phyloP scores from a whole-genome alignment of 345 rosid genomes.

The Populus davidiana region DNA sequence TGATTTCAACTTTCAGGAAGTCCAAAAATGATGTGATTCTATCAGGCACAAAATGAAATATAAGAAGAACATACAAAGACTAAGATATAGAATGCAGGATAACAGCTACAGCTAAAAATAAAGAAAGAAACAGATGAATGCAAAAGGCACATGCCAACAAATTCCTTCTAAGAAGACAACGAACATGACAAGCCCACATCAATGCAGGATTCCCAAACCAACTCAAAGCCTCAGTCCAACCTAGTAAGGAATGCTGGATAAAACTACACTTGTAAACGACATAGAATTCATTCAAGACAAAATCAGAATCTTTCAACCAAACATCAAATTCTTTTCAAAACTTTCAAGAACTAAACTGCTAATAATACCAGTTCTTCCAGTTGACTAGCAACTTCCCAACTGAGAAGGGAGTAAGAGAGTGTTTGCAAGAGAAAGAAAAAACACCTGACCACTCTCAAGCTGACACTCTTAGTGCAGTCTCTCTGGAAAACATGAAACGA shows the following conservation, averaged over 20 bases:
- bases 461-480: too few relatives aligned
- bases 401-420: not conserved
- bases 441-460: not conserved
- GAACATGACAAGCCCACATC: not conserved
- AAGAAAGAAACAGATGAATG: too few relatives aligned
- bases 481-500: too few relatives aligned
- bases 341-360: not conserved
- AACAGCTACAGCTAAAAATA: not conserved
- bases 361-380: not conserved
- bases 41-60: not conserved
- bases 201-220: not conserved
- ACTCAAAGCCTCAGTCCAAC: not conserved
- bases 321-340: not conserved
- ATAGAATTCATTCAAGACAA: not conserved
- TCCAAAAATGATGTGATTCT: not conserved
- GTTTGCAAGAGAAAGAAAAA: not conserved
- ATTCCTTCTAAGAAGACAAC: not conserved
- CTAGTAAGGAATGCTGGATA: not conserved
- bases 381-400: not conserved
- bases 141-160: not conserved
- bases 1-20: not conserved
- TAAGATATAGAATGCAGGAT: not conserved
- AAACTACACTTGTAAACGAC: not conserved
- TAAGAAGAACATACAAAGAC: not conserved
- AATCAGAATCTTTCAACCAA: not conserved